Evolutionary conservation across 2,329 filamentous ascomycete species (phyloP), one percentile per base, ranked within the genome.

Genomic region (Chaetomiaceae sp.): DNA sequence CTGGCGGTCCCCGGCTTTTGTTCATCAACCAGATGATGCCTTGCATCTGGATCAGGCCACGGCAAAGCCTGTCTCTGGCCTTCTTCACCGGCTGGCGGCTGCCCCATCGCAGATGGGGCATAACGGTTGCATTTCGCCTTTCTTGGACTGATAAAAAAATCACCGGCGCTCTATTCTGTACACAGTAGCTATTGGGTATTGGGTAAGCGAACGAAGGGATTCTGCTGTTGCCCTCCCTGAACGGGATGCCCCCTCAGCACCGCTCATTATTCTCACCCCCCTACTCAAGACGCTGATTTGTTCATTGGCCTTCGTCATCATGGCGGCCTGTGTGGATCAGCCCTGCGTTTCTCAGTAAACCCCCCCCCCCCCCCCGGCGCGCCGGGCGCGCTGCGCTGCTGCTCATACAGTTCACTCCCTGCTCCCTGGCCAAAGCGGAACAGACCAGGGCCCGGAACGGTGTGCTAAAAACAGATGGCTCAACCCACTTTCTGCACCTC

Each of bases 391-490:
- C n/a, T n/a, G n/a, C n/a, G n/a, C n/a, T 50, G 57, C 48, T 52
- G 33, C 42, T 54, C 54, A 57, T 54, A 57, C 55, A 48, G 53
- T 48, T 49, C 53, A 50, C 36, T 53, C 9, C 44, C 51, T 54
- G 51, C 56, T 54, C 50, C 51, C 61, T 57, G 56, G 53, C n/a
- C 58, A 55, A 56, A 52, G 29, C 37, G 42, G 53, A 48, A n/a
- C n/a, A n/a, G n/a, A n/a, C n/a, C 57, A 52, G 56, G 59, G 56
- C 51, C 48, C 43, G 40, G 55, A 49, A 59, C 46, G 23, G 51
- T 34, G 55, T 59, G 55, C 59, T 59, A 62, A 62, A 61, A 59
- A 62, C 57, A 62, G 55, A 55, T 37, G 44, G 29, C 48, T 52
- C 44, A 52, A 52, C 49, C 46, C 52, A 46, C 49, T 42, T 44